Conservation (phyloP, 139 green algal genomes). For the Coelastrella sp. region DNA sequence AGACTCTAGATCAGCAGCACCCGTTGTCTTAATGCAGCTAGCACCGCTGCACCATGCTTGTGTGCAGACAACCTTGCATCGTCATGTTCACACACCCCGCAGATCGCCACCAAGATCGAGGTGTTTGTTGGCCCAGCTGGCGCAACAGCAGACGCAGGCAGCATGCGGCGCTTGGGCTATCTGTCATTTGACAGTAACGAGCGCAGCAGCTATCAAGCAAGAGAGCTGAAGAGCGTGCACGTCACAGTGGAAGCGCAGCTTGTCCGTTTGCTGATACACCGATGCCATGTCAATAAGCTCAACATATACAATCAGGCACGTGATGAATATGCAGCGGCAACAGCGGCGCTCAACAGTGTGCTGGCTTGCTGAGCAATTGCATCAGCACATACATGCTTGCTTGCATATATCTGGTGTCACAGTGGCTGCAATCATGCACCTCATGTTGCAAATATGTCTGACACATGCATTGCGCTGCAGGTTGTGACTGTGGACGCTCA, state of each 20-base stretch:
- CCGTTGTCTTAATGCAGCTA: too few relatives aligned
- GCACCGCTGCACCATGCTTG: too few relatives aligned
- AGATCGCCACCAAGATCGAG: conserved; percentile 89
- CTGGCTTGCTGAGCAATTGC: too few relatives aligned
- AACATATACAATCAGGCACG: conserved; percentile 93
- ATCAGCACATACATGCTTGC: too few relatives aligned
- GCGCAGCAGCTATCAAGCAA: conserved; percentile 81
- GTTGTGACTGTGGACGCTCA: too few relatives aligned
- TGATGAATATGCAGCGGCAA: too few relatives aligned
- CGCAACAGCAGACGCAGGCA: conserved; percentile 18
- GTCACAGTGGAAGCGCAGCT: conserved; percentile 68
- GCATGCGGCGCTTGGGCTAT: conserved; percentile 84
- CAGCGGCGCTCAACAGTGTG: too few relatives aligned
- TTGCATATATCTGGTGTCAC: too few relatives aligned
- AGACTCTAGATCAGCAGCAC: too few relatives aligned
- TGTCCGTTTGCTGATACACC: conserved; percentile 81
- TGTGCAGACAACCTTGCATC: background rate
- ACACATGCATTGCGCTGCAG: too few relatives aligned
- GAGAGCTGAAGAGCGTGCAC: conserved; percentile 94
- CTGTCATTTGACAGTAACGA: conserved; percentile 94
- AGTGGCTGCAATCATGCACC: too few relatives aligned
- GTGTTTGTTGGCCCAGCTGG: conserved; percentile 72
- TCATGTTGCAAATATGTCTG: too few relatives aligned
- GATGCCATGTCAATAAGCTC: conserved; percentile 90
- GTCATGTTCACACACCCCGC: background rate